A percentile compares a stretch with the other conserved stretches of the same genome.
These are phyloP conservation scores for Phytophthora sp. DNA, from an alignment of 352 stramenopile genomes.

Conservation along the genomic window DNA sequence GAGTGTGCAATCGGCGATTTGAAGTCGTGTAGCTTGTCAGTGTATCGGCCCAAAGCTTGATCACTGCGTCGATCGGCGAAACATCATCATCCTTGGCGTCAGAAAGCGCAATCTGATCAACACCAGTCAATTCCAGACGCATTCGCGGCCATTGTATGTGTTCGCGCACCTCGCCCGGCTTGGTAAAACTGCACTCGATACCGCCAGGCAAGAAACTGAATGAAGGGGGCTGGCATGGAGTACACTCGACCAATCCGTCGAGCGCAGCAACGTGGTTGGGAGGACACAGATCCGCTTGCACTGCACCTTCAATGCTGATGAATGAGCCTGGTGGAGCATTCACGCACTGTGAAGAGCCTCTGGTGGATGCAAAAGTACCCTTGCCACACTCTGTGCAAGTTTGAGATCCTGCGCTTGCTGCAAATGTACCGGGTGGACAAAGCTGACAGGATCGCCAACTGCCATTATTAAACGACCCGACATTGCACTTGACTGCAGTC, in stretches of 20 bases:
- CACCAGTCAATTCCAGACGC: slow-evolving; percentile 24
- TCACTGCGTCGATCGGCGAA: slow-evolving; percentile 8
- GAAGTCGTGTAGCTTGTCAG: slow-evolving; percentile 25
- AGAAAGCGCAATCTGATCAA: slow-evolving; percentile 19
- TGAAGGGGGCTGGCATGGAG: slow-evolving; percentile 28
- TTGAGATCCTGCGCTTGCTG: slow-evolving; percentile 1
- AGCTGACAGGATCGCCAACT: slow-evolving; percentile 29
- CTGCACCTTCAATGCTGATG: slow-evolving; percentile 36
- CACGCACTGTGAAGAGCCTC: slow-evolving; percentile 33
- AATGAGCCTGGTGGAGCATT: slow-evolving; percentile 41
- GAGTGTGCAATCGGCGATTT: slow-evolving; percentile 27
- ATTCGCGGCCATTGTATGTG: slow-evolving; percentile 40
- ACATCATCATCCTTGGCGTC: background rate
- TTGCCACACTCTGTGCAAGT: slow-evolving; percentile 36
- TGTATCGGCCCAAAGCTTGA: slow-evolving; percentile 27
- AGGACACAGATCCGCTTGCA: slow-evolving; percentile 33
- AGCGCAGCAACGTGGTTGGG: slow-evolving; percentile 23
- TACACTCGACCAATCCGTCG: slow-evolving; percentile 35
- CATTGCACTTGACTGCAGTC: slow-evolving; percentile 28
- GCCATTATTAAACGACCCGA: slow-evolving; percentile 49
- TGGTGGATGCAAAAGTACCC: slow-evolving; percentile 40
- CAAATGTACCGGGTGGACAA: slow-evolving; percentile 43
- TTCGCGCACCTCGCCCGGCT: slow-evolving; percentile 51
- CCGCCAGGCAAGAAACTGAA: slow-evolving; percentile 44
- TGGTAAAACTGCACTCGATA: slow-evolving; percentile 29